Evolutionary conservation across 257 asterid genomes (phyloP), one percentile per base, ranked within the genome.

Genomic region (Solanum gracilifrons): DNA sequence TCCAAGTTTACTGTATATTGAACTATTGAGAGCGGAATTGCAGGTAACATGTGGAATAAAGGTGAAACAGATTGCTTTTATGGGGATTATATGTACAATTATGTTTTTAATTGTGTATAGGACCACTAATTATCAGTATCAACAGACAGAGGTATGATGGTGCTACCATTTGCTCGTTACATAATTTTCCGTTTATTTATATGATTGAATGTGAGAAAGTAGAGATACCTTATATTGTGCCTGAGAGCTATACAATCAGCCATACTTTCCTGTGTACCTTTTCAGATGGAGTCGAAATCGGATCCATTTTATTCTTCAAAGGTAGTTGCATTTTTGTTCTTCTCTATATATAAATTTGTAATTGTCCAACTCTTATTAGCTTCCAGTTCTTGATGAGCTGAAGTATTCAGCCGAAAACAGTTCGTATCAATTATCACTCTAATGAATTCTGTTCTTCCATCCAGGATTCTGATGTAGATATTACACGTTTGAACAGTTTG

Each of bases 81-180:
- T 92, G 95, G 98, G 94, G 84, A 75, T 93, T 88, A 74, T 92
- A 62, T 93, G 95, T 91, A 91, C 90, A 90, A 87, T 91, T 33
- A 93, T 91, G 94, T 86, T 95, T 90, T 92, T 92, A 39, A 79
- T 93, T 58, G 88, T 93, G 73, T 93, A 91, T 87, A 91, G 94
- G 91, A 95, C 94, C 85, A 93, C 94, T 79, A 92, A 92, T 72
- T 95, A 93, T 89, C 98, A 95, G 92, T 87, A 93, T 90, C 94
- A 90, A 84, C 95, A 93, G 85, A 92, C 95, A 85, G 91, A 93
- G 96, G 96, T 93, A 90, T 62, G 89, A 48, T 2, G 85, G 29
- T n/a, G 33, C 51, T 18, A 35, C 25, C 15, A 7, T 43, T 31
- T 15, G 12, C 5, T 23, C 0, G 37, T 32, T 41, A 43, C 11